Percentiles rank a stretch among this genome's conserved stretches.
phyloP scores from a whole-genome alignment of 805 yeast species.

The Hanseniaspora valbyensis region DNA sequence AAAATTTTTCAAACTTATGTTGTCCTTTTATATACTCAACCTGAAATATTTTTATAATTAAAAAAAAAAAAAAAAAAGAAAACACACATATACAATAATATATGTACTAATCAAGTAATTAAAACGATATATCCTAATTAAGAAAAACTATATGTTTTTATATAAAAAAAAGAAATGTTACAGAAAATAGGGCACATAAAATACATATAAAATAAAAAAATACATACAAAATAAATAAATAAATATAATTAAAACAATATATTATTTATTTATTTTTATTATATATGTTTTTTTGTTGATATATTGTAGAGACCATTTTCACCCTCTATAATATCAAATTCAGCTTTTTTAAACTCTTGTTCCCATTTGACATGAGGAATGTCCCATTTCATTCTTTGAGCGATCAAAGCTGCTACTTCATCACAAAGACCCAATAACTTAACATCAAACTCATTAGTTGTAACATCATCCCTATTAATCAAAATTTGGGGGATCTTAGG shows the following conservation, averaged over 20 bases:
- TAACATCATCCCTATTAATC: constrained; percentile 65
- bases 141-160: no score
- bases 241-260: background rate
- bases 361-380: constrained; percentile 45
- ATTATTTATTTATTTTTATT: no score
- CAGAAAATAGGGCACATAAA: no score
- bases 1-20: no score
- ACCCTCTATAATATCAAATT: constrained; percentile 20
- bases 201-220: no score
- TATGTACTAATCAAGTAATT: no score
- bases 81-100: no score
- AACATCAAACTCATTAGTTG: constrained; percentile 69
- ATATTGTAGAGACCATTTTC: constrained; percentile 29
- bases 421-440: constrained; percentile 73
- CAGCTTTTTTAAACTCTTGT: constrained; percentile 25
- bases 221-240: background rate
- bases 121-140: no score
- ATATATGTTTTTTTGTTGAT: constrained; percentile 8
- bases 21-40: no score
- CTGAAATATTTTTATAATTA: no score
- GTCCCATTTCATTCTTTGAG: constrained; percentile 48
- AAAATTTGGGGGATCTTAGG: constrained; percentile 71
- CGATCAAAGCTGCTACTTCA: constrained; percentile 58
- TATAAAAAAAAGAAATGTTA: no score
- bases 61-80: no score